Evolutionary conservation across 129 eudicot species (phyloP), one percentile per base, ranked within the genome.

Genomic region (Smallanthus sonchifolius): DNA sequence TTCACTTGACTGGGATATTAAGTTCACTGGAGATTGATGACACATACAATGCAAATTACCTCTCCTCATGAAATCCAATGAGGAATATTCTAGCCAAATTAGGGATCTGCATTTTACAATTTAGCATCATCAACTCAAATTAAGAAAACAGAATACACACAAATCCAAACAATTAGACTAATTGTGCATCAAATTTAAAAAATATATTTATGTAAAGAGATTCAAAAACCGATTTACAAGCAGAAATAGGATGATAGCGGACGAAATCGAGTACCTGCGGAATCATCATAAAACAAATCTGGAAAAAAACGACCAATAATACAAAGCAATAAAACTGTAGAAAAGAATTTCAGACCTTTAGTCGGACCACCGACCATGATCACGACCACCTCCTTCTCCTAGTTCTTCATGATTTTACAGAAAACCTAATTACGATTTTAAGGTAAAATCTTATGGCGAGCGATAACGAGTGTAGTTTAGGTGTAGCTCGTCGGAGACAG

Each of bases 301-400:
- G 0, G 47, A 60, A 11, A 52, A 61, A 35, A 36, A 63, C n/a
- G n/a, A 13, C 11, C 8, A 7, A 5, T 56, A 43, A 37, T 35
- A 5, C 13, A n/a, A n/a, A 40, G 47, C 13, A 51, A 72, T 32
- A 14, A 34, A 51, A 9, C 28, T 35, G 43, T 35, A 15, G 64
- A 36, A 0, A 52, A 6, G 35, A 49, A 57, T n/a, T 15, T 71
- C 43, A 13, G 45, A 93, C 98, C 98, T 86, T 84, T 87, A 14
- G 95, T 86, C 47, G 96, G 98, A 8, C 98, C 96, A n/a, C 96
- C 98, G 19, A 93, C 92, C 91, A 90, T 84, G 80, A 90, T 93
- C 62, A 87, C 98, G 6, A 96, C 96, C 28, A 90, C 92, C 55
- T 86, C 96, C 76, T 90, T 93, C 47, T 84, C 90, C 37, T 86